A percentile compares a stretch with the other conserved stretches of the same genome.
phyloP scores from a whole-genome alignment of 371 early-diverging fungal species.

The Saksenaea oblongispora region DNA sequence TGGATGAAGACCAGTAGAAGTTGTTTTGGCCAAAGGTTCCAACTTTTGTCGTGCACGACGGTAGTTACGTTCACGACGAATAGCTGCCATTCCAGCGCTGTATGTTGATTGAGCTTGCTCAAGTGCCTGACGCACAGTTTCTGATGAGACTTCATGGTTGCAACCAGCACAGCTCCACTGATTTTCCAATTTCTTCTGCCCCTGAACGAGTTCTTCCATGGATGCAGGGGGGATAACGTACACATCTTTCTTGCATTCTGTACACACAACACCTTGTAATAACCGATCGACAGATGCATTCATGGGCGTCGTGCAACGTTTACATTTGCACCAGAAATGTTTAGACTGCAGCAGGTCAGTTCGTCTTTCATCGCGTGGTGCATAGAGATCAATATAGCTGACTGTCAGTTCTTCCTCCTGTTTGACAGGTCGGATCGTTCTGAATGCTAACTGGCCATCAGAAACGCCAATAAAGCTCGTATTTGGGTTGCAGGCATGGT shows the following conservation, averaged over 20 bases:
- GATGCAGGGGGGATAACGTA: conserved; percentile 58
- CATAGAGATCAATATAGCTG: conserved; percentile 68
- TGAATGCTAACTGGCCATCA: conserved; percentile 55
- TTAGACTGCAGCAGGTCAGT: conserved; percentile 46
- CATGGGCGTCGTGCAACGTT: conserved; percentile 61
- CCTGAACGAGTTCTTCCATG: conserved; percentile 28
- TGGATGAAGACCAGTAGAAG: conserved; percentile 29
- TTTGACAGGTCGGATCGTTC: conserved; percentile 58
- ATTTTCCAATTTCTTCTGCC: conserved; percentile 3
- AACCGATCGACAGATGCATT: conserved; percentile 67
- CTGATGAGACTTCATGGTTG: conserved; percentile 36
- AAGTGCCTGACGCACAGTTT: conserved; percentile 33
- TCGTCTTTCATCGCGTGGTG: conserved; percentile 69
- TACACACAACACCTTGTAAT: conserved; percentile 67
- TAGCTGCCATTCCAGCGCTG: conserved; percentile 26
- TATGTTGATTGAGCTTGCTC: conserved; percentile 41
- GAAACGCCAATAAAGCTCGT: conserved; percentile 56
- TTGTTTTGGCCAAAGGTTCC: conserved; percentile 14
- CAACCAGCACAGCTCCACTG: conserved; percentile 53
- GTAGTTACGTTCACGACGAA: conserved; percentile 35
- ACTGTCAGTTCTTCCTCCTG: conserved; percentile 63
- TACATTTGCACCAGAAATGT: conserved; percentile 78
- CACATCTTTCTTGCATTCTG: conserved; percentile 60
- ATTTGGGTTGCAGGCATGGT: conserved; percentile 74
- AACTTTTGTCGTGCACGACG: conserved; percentile 29